These are phyloP conservation scores for Yarrowia phangngaensis DNA, from an alignment of 805 yeast genomes.

Conservation along the genomic window DNA sequence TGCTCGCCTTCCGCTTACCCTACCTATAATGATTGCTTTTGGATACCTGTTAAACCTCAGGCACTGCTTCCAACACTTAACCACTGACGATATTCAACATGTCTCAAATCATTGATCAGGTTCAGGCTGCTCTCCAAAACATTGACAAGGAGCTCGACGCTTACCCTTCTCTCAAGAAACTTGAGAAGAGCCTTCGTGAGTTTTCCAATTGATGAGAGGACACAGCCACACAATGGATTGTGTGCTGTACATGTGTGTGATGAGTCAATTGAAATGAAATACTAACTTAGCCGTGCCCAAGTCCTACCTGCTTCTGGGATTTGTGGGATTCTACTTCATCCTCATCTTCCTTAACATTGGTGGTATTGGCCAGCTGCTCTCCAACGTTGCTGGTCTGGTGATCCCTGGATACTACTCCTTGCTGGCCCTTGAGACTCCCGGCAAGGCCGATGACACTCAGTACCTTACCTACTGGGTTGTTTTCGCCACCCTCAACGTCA, in stretches of 20 bases:
- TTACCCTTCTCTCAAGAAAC: constrained; percentile 36
- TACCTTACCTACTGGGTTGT: constrained; percentile 97
- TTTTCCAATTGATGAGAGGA: no score
- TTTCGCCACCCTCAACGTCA: constrained; percentile 83
- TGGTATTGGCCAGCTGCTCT: constrained; percentile 89
- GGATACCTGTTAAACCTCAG: no score
- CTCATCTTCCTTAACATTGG: constrained; percentile 85
- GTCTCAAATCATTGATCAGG: constrained; percentile 27
- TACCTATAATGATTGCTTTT: constrained; percentile 4
- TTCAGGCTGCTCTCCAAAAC: constrained; percentile 25
- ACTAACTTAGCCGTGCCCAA: constrained; percentile 52
- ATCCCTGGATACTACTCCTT: constrained; percentile 88
- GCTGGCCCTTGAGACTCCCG: constrained; percentile 69
- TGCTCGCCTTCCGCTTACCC: constrained; percentile 15
- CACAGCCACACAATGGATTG: background rate
- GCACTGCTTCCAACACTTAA: no score
- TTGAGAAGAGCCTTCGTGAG: constrained; percentile 38
- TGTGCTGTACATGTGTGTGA: background rate
- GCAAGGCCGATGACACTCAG: constrained; percentile 74
- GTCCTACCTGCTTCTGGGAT: constrained; percentile 74
- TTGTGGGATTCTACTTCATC: constrained; percentile 62
- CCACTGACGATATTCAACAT: constrained; percentile 27
- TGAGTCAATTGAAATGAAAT: constrained; percentile 5
- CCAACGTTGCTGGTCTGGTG: constrained; percentile 87
- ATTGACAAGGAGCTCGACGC: constrained; percentile 37